Conservation (phyloP, 75 land plant genomes). For the Pinus albicaulis region DNA sequence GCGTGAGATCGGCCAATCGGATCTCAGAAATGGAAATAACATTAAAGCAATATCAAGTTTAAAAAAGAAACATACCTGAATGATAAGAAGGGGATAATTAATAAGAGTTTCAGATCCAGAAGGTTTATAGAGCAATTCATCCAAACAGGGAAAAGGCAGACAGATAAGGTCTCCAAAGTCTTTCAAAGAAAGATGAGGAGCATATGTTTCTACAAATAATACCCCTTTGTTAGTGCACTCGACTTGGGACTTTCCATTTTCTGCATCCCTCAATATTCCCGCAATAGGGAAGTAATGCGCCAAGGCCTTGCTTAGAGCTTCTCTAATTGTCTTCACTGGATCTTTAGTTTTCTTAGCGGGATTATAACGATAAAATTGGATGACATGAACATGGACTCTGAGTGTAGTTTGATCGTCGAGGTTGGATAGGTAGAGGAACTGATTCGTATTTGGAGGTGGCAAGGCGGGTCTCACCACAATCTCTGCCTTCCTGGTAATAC, state of each 20-base stretch:
- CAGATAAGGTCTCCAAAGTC: conserved; percentile 24
- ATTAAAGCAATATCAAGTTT: background rate
- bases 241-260: conserved; percentile 17
- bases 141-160: conserved; percentile 31
- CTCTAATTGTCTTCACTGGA: conserved; percentile 16
- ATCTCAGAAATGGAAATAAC: background rate
- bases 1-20: no score
- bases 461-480: conserved; percentile 22
- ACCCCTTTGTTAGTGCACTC: conserved; percentile 33
- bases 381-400: conserved; percentile 21
- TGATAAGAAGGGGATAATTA: conserved; percentile 25
- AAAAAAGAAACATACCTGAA: conserved; percentile 26
- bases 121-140: conserved; percentile 30
- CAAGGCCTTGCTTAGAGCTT: conserved; percentile 30
- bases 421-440: conserved; percentile 17
- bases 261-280: conserved; percentile 22
- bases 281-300: conserved; percentile 55
- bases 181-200: conserved; percentile 18
- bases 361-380: conserved; percentile 26
- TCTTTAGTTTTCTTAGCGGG: conserved; percentile 1
- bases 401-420: conserved; percentile 21
- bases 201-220: conserved; percentile 36
- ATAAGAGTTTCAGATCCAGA: conserved; percentile 14
- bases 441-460: conserved; percentile 16
- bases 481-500: background rate